These are phyloP conservation scores for Penicillium macrosclerotiorum DNA, from an alignment of 495 filamentous ascomycete genomes.

Conservation along the genomic window DNA sequence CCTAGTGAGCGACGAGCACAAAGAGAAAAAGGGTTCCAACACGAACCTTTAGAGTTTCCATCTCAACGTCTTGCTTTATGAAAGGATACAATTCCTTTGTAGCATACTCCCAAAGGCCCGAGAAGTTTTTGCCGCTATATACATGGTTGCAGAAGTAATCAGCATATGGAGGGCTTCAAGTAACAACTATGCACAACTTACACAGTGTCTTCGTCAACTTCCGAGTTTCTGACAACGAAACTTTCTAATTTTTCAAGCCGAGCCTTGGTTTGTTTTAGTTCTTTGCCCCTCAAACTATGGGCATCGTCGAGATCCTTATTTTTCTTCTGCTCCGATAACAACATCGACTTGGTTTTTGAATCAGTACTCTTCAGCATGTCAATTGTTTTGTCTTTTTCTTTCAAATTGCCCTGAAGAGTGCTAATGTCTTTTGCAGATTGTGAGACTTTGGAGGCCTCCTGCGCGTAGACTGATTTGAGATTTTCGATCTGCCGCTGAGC, in stretches of 20 bases:
- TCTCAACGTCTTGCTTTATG: conserved; percentile 10
- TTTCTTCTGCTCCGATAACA: conserved; percentile 8
- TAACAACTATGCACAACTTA: conserved; percentile 10
- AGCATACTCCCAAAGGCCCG: conserved; percentile 8
- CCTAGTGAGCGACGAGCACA: background rate
- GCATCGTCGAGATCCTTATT: conserved; percentile 7
- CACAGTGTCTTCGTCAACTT: conserved; percentile 8
- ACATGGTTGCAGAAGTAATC: background rate
- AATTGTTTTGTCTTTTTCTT: conserved; percentile 17
- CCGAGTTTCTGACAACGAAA: conserved; percentile 5
- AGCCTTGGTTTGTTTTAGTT: conserved; percentile 3
- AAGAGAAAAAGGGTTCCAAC: background rate
- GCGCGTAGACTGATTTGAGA: conserved; percentile 1
- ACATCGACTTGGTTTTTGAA: conserved; percentile 9
- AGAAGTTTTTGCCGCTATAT: conserved; percentile 5
- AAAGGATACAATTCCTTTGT: conserved; percentile 6
- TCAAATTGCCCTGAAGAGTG: conserved; percentile 10
- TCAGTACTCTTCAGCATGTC: conserved; percentile 14
- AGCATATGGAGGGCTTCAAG: conserved; percentile 1
- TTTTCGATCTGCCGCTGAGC: conserved; percentile 1
- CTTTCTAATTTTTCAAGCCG: conserved; percentile 10
- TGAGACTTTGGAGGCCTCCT: conserved; percentile 10
- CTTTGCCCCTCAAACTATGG: conserved; percentile 7
- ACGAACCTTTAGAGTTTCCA: conserved; percentile 13
- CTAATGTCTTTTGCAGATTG: conserved; percentile 12